Evolutionary conservation across 2,329 filamentous ascomycete species (phyloP).

Genomic region (Alternaria sp.): DNA sequence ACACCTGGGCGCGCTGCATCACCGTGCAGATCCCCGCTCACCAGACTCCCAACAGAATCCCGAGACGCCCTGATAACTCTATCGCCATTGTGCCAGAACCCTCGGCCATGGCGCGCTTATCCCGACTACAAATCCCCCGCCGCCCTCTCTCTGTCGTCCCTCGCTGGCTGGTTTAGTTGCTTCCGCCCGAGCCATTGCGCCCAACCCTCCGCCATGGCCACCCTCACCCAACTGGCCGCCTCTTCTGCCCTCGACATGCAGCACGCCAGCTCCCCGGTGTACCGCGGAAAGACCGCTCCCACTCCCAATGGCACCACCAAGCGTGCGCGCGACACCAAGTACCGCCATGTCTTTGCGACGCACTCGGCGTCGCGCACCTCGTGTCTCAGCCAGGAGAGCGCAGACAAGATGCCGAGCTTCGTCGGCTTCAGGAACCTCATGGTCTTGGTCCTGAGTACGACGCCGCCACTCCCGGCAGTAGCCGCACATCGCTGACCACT

Average conservation of each 20-base stretch:
- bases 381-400: conserved; percentile 80
- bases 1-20: conserved; percentile 18
- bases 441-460: conserved; percentile 84
- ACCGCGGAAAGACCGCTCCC: conserved; percentile 29
- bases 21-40: conserved; percentile 22
- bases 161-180: conserved; percentile 3
- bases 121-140: conserved; percentile 6
- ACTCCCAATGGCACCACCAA: conserved; percentile 20
- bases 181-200: conserved; percentile 10
- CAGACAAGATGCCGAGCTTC: conserved; percentile 77
- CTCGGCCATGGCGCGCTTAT: conserved; percentile 17
- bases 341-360: conserved; percentile 89
- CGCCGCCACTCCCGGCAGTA: conserved; percentile 9
- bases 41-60: conserved; percentile 27
- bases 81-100: conserved; percentile 10
- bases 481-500: conserved; percentile 28
- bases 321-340: conserved; percentile 62
- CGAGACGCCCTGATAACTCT: conserved; percentile 14
- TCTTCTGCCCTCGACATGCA: conserved; percentile 34
- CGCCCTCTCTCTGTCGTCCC: conserved; percentile 24
- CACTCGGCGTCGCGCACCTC: conserved; percentile 77
- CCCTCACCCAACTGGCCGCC: conserved; percentile 29
- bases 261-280: conserved; percentile 29
- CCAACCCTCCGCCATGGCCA: conserved; percentile 38
- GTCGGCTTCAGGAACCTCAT: conserved; percentile 94